Base-by-base conservation (phyloP, 2,329 filamentous ascomycete species). In the Apiospora marii region DNA sequence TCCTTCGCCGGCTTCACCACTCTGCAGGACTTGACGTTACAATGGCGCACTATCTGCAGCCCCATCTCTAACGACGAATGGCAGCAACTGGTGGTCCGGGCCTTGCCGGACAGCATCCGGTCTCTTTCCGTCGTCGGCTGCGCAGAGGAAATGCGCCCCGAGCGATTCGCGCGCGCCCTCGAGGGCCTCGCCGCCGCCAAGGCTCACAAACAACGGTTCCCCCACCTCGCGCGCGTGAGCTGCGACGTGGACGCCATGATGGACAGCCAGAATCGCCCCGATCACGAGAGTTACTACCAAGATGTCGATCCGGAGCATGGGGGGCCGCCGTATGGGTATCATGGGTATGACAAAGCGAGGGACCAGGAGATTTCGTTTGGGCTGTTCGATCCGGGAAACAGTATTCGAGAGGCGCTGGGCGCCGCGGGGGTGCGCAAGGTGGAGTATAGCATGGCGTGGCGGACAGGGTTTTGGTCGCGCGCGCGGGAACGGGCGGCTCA, bases 361-460 rank as follows among this genome's bases (percentile, higher is more conserved):
- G 58, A 64, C 30, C 30, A 64, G 30, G 19, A 37, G 16, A 22
- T 37, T 5, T 19, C 30, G 30, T 64, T n/a, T 8, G 19, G 19
- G 58, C 30, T 64, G 30, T 41, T 64, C 10, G 58, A 64, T 64
- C 58, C 30, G 19, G 58, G 30, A 4, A 41, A 41, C 3, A n/a
- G 34, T 4, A 64, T 64, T 34, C 19, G 30, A 13, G 34, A n/a
- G 19, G 58, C 58, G 58, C 30, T 41, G 58, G 19, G 30, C 34
- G 58, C 58, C 58, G 58, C 58, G 34, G 58, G 58, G 30, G 58
- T 64, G 34, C 34, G 34, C 30, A 41, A 19, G 19, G 58, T 64
- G 58, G 58, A 64, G 8, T 64, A 64, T n/a, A 64, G 58, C 58
- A 64, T 64, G 58, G 58, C 34, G 8, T 64, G 58, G 58, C 30